Conservation (phyloP, 2,329 filamentous ascomycete genomes). For the Nemania diffusa region DNA sequence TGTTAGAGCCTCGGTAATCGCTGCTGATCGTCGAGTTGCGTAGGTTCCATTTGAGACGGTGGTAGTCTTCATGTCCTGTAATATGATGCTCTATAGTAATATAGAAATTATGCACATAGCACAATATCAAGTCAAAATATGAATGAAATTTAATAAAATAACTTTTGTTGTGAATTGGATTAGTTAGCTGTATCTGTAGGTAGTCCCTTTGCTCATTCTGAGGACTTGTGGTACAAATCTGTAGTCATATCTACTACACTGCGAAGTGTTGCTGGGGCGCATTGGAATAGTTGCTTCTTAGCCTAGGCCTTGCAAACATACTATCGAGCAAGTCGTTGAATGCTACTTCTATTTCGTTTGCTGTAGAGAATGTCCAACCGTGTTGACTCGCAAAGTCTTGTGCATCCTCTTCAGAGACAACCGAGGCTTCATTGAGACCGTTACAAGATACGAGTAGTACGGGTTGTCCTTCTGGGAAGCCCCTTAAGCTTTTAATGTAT, state of each 20-base stretch:
- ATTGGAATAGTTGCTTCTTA: not conserved
- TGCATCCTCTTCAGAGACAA: not conserved
- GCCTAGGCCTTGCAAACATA: not conserved
- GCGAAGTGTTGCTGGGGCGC: not conserved
- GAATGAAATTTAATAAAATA: too few relatives aligned
- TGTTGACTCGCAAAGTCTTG: not conserved
- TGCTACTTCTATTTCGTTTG: not conserved
- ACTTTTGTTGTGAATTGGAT: not conserved
- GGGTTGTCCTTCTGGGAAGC: conserved; percentile 9
- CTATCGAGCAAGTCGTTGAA: conserved; percentile 10
- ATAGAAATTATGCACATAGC: too few relatives aligned
- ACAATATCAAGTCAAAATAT: too few relatives aligned
- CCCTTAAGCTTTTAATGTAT: conserved; percentile 9
- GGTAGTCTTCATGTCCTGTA: not conserved
- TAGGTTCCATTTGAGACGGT: not conserved
- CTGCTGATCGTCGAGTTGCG: not conserved
- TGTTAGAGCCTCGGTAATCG: not conserved
- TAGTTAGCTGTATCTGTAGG: not conserved
- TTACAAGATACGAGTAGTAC: conserved; percentile 15
- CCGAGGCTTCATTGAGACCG: not conserved
- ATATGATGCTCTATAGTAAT: not conserved
- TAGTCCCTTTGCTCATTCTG: not conserved
- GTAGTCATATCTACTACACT: not conserved
- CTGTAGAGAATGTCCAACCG: conserved; percentile 3
- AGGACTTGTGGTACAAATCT: not conserved